Base-by-base conservation (phyloP, 495 filamentous ascomycete species). In the Daldinia childiae region DNA sequence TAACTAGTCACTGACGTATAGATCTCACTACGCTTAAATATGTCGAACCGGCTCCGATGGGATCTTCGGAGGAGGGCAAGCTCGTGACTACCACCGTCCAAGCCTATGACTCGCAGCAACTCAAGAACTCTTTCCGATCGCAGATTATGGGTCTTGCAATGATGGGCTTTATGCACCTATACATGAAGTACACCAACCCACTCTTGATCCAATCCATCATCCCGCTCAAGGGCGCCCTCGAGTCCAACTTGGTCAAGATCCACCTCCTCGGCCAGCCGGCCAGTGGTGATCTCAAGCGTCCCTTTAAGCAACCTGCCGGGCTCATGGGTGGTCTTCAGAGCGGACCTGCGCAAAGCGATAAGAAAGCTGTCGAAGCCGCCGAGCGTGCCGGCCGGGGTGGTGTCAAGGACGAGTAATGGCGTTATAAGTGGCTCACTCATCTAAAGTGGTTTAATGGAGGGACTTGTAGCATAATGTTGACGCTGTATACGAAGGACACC, bases 111-210 rank as follows among this genome's bases (percentile, higher is more conserved):
- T 82, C 89, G 73, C 83, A 84, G 64, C 95, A 99, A 83, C 86
- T 98, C 76, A 90, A 90, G 83, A 86, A 86, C 72, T 84, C 92
- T 72, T 91, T 91, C 83, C 94, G 93, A 84, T 86, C 90, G 71
- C 94, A 97, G 80, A 82, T 97, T 70, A 97, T 97, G 91, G 95
- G 95, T 57, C 85, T 99, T 56, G 93, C 88, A 75, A 98, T 99
- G 95, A 98, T 98, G 95, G 88, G 82, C 68, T 90, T 97, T 77
- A 98, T 99, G 95, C 95, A 98, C 84, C 68, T 98, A 72, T 98
- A 98, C 89, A 90, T 99, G 85, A 92, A 97, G 82, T 98, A 97
- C 91, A 97, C 94, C 84, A 99, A 98, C 89, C 95, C 95, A 36
- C 92, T 99, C 39, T 83, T 98, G 77, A 96, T 99, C 86, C 95